Percentiles rank a stretch among this genome's conserved stretches.
These are phyloP conservation scores for Monilinia laxa DNA, from an alignment of 2,329 filamentous ascomycete genomes.

Conservation along the genomic window DNA sequence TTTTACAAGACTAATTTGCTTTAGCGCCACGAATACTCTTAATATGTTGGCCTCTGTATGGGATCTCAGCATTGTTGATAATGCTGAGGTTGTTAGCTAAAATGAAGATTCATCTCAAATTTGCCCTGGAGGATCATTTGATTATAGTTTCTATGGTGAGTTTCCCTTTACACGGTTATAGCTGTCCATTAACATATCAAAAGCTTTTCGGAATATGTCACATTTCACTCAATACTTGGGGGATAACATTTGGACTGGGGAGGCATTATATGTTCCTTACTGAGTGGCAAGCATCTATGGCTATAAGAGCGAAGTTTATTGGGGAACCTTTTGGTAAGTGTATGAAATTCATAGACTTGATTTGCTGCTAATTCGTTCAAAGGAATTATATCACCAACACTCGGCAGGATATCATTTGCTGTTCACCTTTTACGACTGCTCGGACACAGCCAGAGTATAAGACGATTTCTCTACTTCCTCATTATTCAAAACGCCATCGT, in stretches of 20 bases:
- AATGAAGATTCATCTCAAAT: constrained; percentile 8
- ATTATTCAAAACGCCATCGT: constrained; percentile 6
- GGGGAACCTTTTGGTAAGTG: constrained; percentile 14
- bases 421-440: constrained; percentile 12
- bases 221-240: constrained; percentile 18
- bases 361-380: not conserved
- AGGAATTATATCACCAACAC: constrained; percentile 16
- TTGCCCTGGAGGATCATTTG: constrained; percentile 12
- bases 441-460: not conserved
- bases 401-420: constrained; percentile 17
- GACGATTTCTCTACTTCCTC: constrained; percentile 15
- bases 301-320: constrained; percentile 11
- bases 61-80: constrained; percentile 14
- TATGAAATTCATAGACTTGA: not conserved
- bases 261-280: constrained; percentile 8
- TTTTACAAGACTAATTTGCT: not conserved
- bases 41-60: constrained; percentile 21
- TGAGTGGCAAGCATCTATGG: constrained; percentile 1
- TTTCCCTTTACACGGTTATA: not conserved
- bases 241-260: constrained; percentile 9
- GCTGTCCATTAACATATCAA: not conserved
- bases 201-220: constrained; percentile 19
- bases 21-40: constrained; percentile 3
- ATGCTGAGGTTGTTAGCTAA: constrained; percentile 17
- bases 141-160: constrained; percentile 16